Evolutionary conservation across 2,329 filamentous ascomycete genomes (phyloP).

Genomic region (Penicillium sp.): DNA sequence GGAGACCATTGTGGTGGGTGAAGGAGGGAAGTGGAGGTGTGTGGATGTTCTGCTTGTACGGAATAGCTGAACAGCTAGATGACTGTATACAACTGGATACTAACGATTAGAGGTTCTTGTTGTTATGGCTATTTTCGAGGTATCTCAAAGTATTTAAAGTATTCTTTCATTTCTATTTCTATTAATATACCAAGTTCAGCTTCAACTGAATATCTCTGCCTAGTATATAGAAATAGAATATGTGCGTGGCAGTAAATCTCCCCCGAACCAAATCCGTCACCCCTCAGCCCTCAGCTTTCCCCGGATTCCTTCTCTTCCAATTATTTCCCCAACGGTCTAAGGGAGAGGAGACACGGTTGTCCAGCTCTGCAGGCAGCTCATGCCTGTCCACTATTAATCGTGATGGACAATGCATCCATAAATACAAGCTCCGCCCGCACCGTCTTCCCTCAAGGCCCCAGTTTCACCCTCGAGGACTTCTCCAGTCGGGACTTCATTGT

Average conservation of each 20-base stretch:
- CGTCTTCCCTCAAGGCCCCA: constrained; percentile 68
- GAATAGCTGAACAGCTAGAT: not conserved
- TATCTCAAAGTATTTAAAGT: not conserved
- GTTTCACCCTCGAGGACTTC: constrained; percentile 80
- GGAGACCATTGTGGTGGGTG: constrained; percentile 25
- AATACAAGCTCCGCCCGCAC: constrained; percentile 46
- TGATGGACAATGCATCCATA: constrained; percentile 34
- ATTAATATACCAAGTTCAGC: not conserved
- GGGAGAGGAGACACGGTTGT: not conserved
- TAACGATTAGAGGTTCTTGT: not conserved
- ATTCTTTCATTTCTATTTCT: not conserved
- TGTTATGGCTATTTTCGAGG: not conserved
- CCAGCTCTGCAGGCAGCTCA: constrained; percentile 5
- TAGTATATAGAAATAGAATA: not conserved
- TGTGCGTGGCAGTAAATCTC: constrained; percentile 1
- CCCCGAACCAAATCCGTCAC: not conserved
- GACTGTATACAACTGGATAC: not conserved
- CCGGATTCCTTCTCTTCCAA: constrained; percentile 3
- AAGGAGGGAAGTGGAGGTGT: constrained; percentile 5
- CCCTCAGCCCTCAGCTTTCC: constrained; percentile 6
- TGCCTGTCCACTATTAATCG: constrained; percentile 16
- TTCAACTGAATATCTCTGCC: not conserved
- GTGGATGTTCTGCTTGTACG: constrained; percentile 3
- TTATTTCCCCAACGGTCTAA: not conserved
- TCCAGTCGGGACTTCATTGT: constrained; percentile 91